Evolutionary conservation across 2,329 filamentous ascomycete genomes (phyloP), one percentile per base, ranked within the genome.

Genomic region (Blastomyces percursus): DNA sequence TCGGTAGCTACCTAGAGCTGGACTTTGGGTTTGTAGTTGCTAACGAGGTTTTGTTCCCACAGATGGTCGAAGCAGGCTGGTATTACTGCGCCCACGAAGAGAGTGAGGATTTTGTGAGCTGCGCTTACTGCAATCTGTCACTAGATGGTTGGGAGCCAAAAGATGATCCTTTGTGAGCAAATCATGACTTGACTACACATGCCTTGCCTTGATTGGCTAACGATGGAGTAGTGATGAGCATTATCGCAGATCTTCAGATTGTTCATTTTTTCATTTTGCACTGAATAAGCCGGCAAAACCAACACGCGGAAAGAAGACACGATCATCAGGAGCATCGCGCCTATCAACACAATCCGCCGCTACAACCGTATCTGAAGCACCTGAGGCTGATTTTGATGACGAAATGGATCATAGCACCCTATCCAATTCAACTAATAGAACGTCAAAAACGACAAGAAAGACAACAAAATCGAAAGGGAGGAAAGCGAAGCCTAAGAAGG

Each of bases 111-210:
- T 90, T 93, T 77, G 90, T 90, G 11, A 94, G 89, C 12, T 99
- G 94, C 73, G 83, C 89, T 35, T 96, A 97, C 76, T 99, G 94
- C 77, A 85, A 89, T 63, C 78, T 97, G 19, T 91, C 88, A 12
- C 82, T 99, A 12, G 93, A 97, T 74, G 91, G 91, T 7, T 99
- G 95, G 94, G 94, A 97, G 72, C 87, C 88, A 1, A 86, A 87
- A 64, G 94, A 99, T 73, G 90, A 96, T 72, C 94, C 94, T 65
- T 84, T 88, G 86, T 91, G 74, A 76, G 88, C 72, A 21, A 76
- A 57, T 67, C 59, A 65, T 67, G 64, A 70, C 65, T 59, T 64
- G 46, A 24, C 32, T 44, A 35, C 51, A 12, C 24, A n/a, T 32
- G 44, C 50, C 55, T 62, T 32, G 44, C 50, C 55, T 62, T 68